A percentile compares a stretch with the other conserved stretches of the same genome.
phyloP scores from a whole-genome alignment of 345 rosid genomes.

The Gossypium thurberi region DNA sequence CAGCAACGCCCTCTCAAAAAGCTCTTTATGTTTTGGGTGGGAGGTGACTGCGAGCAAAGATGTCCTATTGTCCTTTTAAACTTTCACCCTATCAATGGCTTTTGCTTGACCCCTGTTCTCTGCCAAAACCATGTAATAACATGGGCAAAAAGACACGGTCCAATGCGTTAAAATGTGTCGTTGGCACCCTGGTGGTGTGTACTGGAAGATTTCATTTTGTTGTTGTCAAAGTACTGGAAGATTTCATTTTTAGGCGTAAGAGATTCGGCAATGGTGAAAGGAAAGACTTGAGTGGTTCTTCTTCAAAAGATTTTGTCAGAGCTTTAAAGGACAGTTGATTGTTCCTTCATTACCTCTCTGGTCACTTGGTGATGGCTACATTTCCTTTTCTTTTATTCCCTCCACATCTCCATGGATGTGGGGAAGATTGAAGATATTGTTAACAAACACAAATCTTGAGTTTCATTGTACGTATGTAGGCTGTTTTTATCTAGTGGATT shows the following conservation, averaged over 20 bases:
- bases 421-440: neutral
- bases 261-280: neutral
- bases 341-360: neutral
- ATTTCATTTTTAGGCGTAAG: neutral
- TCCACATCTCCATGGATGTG: neutral
- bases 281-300: neutral
- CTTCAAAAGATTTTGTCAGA: neutral
- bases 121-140: neutral
- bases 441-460: neutral
- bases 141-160: neutral
- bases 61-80: slow-evolving; percentile 15
- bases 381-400: neutral
- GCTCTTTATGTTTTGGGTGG: slow-evolving; percentile 6
- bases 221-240: neutral
- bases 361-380: neutral
- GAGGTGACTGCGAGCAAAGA: neutral
- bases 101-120: slow-evolving; percentile 6
- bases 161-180: neutral
- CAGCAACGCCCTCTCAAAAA: slow-evolving; percentile 10
- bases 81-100: neutral
- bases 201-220: neutral
- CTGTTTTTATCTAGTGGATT: neutral
- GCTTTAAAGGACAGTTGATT: neutral
- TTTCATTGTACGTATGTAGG: neutral
- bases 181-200: neutral